Evolutionary conservation across 2,329 filamentous ascomycete species (phyloP).

Genomic region (Ophiostoma sp.): DNA sequence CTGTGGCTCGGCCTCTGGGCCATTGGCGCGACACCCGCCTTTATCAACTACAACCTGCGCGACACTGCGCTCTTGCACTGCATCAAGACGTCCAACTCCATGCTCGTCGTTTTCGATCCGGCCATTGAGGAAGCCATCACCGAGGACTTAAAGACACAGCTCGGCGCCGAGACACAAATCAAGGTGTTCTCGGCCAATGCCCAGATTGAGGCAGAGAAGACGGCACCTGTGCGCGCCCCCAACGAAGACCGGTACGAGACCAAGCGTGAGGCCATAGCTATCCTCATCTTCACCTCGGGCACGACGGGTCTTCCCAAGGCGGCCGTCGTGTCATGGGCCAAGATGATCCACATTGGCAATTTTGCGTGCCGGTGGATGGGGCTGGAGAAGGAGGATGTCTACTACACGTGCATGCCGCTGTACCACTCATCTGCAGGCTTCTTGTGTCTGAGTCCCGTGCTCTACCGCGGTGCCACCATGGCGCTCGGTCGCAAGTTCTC

Average conservation of each 20-base stretch:
- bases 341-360: conserved; percentile 49
- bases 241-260: conserved; percentile 52
- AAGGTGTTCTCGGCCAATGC: conserved; percentile 56
- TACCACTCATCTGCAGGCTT: conserved; percentile 77
- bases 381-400: conserved; percentile 58
- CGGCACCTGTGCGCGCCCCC: conserved; percentile 51
- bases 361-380: conserved; percentile 53
- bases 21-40: conserved; percentile 75
- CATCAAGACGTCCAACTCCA: conserved; percentile 60
- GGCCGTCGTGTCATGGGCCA: conserved; percentile 69
- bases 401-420: conserved; percentile 85
- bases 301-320: conserved; percentile 81
- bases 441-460: conserved; percentile 59
- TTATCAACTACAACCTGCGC: conserved; percentile 81
- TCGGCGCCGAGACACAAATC: conserved; percentile 48
- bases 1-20: conserved; percentile 74
- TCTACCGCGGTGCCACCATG: conserved; percentile 59
- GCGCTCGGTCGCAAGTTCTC: conserved; percentile 74
- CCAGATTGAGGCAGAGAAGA: conserved; percentile 49
- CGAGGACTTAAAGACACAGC: conserved; percentile 50
- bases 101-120: conserved; percentile 64
- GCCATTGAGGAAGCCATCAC: conserved; percentile 51
- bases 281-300: conserved; percentile 79
- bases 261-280: conserved; percentile 53
- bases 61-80: conserved; percentile 70